phyloP scores from a whole-genome alignment of 192 early-diverging fungal species.

The Dissophora ornata region DNA sequence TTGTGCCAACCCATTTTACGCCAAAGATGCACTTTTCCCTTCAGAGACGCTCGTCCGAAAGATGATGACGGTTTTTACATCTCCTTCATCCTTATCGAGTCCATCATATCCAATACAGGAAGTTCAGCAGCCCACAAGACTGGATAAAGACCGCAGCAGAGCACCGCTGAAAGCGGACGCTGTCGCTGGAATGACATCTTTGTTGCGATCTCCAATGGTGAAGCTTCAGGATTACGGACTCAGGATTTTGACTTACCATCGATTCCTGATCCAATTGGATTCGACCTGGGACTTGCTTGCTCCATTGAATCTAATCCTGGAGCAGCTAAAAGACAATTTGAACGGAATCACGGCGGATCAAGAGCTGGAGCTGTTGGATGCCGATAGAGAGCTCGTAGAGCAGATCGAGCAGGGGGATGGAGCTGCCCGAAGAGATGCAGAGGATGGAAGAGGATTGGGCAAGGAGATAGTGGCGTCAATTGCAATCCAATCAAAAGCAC shows the following conservation, averaged over 20 bases:
- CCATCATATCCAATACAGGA: not conserved
- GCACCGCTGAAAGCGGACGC: not conserved
- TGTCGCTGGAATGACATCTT: not conserved
- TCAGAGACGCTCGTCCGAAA: slow-evolving; percentile 3
- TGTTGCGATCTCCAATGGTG: slow-evolving; percentile 24
- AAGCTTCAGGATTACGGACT: slow-evolving; percentile 46
- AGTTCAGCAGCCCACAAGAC: not conserved
- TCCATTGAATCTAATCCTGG: slow-evolving; percentile 7
- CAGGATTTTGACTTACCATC: slow-evolving; percentile 23
- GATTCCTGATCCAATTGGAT: slow-evolving; percentile 5
- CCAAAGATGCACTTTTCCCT: slow-evolving; percentile 10
- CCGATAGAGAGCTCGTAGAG: not conserved
- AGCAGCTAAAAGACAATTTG: slow-evolving; percentile 11
- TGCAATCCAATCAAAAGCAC: slow-evolving; percentile 10
- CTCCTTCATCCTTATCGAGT: no score
- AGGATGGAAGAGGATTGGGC: not conserved
- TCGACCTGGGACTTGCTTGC: slow-evolving; percentile 7
- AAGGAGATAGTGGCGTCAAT: slow-evolving; percentile 10
- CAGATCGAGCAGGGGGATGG: not conserved
- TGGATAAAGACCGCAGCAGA: not conserved
- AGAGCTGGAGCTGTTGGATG: not conserved
- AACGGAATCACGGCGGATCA: not conserved
- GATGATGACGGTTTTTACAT: slow-evolving; percentile 7
- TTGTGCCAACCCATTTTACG: slow-evolving; percentile 5
- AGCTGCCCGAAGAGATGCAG: not conserved